A percentile compares a stretch with the other conserved stretches of the same genome.
Evolutionary conservation across 345 rosid genomes (phyloP).

Genomic region (Triadica sebifera): DNA sequence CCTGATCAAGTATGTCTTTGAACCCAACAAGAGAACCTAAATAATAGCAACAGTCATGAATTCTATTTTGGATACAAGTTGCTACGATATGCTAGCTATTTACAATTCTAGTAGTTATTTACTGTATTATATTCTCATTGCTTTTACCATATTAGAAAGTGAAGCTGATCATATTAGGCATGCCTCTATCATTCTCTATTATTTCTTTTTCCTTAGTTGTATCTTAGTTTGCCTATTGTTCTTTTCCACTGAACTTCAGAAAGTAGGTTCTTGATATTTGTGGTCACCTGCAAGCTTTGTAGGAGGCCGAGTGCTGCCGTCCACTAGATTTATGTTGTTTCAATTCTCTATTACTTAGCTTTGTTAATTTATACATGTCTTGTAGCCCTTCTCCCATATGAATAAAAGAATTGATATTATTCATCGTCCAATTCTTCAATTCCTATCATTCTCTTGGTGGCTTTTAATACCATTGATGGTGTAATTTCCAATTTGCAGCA

Average conservation of each 20-base stretch:
- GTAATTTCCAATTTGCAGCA: no score
- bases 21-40: conserved; percentile 63
- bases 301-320: background rate
- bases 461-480: background rate
- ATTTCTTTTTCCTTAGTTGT: background rate
- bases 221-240: conserved; percentile 1
- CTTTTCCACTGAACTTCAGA: background rate
- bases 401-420: background rate
- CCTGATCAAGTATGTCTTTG: conserved; percentile 60
- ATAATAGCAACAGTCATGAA: background rate
- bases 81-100: background rate
- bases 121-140: conserved; percentile 5
- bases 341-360: background rate
- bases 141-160: conserved; percentile 2
- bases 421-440: background rate
- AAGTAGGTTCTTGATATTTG: no score
- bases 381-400: background rate
- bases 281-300: background rate
- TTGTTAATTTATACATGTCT: background rate
- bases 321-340: conserved; percentile 2
- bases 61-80: no score
- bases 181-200: background rate
- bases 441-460: background rate
- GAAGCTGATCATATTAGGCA: background rate
- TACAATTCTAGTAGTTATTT: background rate